Conservation (phyloP, 768 basidiomycete species). For the Fibroporia radiculosa region DNA sequence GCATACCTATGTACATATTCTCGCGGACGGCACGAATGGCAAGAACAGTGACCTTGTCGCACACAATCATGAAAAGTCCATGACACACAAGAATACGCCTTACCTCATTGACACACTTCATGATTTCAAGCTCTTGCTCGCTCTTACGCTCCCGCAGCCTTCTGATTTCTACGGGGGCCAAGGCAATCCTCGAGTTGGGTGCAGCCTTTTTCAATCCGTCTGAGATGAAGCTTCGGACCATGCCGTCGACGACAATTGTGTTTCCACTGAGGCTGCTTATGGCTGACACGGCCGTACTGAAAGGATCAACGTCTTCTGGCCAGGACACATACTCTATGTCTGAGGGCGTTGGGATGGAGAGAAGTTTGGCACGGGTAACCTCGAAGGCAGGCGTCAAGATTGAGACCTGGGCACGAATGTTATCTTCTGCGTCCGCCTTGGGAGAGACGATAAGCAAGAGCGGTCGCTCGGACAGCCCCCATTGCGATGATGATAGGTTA, state of each 20-base stretch:
- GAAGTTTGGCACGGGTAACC: conserved; percentile 53
- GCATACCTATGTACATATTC: conserved; percentile 62
- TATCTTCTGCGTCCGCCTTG: conserved; percentile 13
- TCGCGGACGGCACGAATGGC: conserved; percentile 61
- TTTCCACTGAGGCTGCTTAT: conserved; percentile 21
- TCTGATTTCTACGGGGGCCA: conserved; percentile 48
- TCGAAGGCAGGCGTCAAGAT: conserved; percentile 78
- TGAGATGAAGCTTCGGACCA: conserved; percentile 53
- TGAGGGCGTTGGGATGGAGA: conserved; percentile 43
- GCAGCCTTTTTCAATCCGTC: conserved; percentile 50
- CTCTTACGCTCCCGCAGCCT: conserved; percentile 71
- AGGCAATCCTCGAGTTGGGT: conserved; percentile 30
- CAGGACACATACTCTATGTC: conserved; percentile 42
- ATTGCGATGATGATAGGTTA: conserved; percentile 56
- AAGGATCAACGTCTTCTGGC: conserved; percentile 67
- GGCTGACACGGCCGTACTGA: conserved; percentile 35
- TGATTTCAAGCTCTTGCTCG: conserved; percentile 53
- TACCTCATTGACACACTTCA: conserved; percentile 80
- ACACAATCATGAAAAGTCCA: not conserved
- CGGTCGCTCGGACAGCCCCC: conserved; percentile 75
- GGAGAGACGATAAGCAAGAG: conserved; percentile 62
- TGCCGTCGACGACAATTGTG: conserved; percentile 53
- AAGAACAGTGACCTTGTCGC: conserved; percentile 60
- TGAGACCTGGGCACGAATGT: conserved; percentile 34
- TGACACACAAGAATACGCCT: conserved; percentile 2